Evolutionary conservation across 2,329 filamentous ascomycete genomes (phyloP).

Genomic region (Cadophora luteo-olivacea): DNA sequence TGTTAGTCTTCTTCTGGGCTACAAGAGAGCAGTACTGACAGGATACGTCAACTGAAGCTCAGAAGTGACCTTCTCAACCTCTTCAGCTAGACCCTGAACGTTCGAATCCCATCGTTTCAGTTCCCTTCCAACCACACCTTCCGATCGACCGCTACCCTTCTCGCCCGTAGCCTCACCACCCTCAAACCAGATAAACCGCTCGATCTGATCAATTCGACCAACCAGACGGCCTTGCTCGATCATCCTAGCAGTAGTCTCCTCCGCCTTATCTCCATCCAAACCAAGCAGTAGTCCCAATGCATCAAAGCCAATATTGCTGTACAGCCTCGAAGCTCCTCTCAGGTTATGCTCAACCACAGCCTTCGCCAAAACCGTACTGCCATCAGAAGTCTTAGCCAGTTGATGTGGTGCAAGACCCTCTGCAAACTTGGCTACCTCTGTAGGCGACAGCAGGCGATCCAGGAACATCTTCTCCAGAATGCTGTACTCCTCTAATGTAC

Average conservation of each 20-base stretch:
- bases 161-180: slow-evolving; percentile 72
- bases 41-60: slow-evolving; percentile 83
- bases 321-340: slow-evolving; percentile 80
- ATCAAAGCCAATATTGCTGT: slow-evolving; percentile 78
- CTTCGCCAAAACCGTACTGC: slow-evolving; percentile 89
- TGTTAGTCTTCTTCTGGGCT: slow-evolving; percentile 25
- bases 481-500: slow-evolving; percentile 76
- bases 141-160: slow-evolving; percentile 70
- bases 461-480: slow-evolving; percentile 99
- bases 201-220: slow-evolving; percentile 94
- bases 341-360: slow-evolving; percentile 97
- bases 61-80: slow-evolving; percentile 86
- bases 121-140: slow-evolving; percentile 69
- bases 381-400: slow-evolving; percentile 86
- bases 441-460: slow-evolving; percentile 79
- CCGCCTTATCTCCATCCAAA: slow-evolving; percentile 79
- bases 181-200: slow-evolving; percentile 87
- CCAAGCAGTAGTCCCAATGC: slow-evolving; percentile 80
- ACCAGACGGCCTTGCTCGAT: slow-evolving; percentile 90
- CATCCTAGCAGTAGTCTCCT: slow-evolving; percentile 93
- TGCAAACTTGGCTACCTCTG: slow-evolving; percentile 88
- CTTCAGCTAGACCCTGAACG: slow-evolving; percentile 84
- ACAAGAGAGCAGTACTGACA: slow-evolving; percentile 50
- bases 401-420: slow-evolving; percentile 84
- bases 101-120: slow-evolving; percentile 89